Evolutionary conservation across 2,329 filamentous ascomycete genomes (phyloP), one percentile per base, ranked within the genome.

Genomic region (Laburnicola sp.): DNA sequence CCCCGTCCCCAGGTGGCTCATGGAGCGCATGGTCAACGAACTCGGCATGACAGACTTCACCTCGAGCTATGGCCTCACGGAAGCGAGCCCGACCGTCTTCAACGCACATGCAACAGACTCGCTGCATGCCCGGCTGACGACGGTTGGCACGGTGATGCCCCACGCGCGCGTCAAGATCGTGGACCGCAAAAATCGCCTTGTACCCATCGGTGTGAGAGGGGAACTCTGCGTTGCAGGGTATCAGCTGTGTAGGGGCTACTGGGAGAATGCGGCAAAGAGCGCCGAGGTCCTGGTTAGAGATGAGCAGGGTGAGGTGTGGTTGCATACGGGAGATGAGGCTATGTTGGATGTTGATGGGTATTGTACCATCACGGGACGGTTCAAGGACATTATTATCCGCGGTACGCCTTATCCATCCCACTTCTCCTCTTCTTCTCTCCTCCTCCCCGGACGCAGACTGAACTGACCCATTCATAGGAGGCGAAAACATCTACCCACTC

Each of bases 191-290:
- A 86, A 87, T 16, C 77, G 80, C 27, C 79, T 86, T 36, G 80
- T 92, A 7, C 87, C 86, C 0, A 72, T 89, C 10, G 89, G 89
- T 22, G 74, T 79, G 30, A 78, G 82, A 6, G 89, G 89, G 16
- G 89, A 93, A 75, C 80, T 93, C 22, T 91, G 87, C 68, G 88
- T 91, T 37, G 82, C 86, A 0, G 89, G 89, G 0, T 93, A 91
- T 69, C 87, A 90, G 70, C 76, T 92, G 8, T 88, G 87, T 67
- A 80, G 76, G 38, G 81, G 81, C 22, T 84, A 84, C 64, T 80
- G 80, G 76, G 74, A 88, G 64, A 91, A 91, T 71, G 81, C 82
- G 36, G 83, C 84, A 64, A 92, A 90, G 78, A 92, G 88, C 1
- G 82, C 80, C 0, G 88, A 92, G 63, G 80, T 88, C 56, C 81